Percentiles rank a stretch among this genome's conserved stretches.
Conservation (phyloP, 2,329 filamentous ascomycete species). For the Claviceps fusiformis region DNA sequence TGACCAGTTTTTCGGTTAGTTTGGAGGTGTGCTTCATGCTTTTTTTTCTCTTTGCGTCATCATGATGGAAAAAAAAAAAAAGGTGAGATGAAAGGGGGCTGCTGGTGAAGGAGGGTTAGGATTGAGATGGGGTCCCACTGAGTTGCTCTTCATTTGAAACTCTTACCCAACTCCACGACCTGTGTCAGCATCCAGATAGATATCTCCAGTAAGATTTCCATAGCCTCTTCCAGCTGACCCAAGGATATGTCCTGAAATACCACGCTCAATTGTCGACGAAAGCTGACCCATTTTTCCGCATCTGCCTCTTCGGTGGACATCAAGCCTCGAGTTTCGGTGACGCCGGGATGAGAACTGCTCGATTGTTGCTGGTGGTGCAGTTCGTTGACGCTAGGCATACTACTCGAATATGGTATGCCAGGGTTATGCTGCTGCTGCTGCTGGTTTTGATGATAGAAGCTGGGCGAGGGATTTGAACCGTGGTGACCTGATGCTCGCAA, state of each 20-base stretch:
- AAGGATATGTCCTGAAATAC: conserved; percentile 60
- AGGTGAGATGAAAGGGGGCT: too few species aligned
- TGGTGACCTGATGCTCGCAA: conserved; percentile 34
- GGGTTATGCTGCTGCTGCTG: conserved; percentile 38
- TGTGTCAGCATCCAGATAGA: conserved; percentile 44
- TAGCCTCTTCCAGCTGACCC: conserved; percentile 34
- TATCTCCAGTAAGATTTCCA: conserved; percentile 37
- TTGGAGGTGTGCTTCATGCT: background rate
- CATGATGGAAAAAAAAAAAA: background rate
- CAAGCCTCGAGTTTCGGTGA: conserved; percentile 34
- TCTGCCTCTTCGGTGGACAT: conserved; percentile 40
- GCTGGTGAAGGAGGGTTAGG: background rate
- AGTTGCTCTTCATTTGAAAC: background rate
- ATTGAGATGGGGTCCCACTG: background rate
- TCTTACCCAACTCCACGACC: conserved; percentile 41
- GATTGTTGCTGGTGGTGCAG: conserved; percentile 22
- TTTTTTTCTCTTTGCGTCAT: too few species aligned
- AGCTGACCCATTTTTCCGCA: conserved; percentile 56
- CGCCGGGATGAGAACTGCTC: conserved; percentile 19
- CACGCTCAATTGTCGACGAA: conserved; percentile 45
- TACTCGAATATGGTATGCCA: conserved; percentile 36
- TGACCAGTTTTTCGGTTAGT: background rate
- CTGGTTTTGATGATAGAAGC: conserved; percentile 53
- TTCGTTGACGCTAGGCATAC: conserved; percentile 31
- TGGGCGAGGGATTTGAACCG: conserved; percentile 33